Conservation (phyloP, 306 rosid genomes). For the Vigna nakashimae region DNA sequence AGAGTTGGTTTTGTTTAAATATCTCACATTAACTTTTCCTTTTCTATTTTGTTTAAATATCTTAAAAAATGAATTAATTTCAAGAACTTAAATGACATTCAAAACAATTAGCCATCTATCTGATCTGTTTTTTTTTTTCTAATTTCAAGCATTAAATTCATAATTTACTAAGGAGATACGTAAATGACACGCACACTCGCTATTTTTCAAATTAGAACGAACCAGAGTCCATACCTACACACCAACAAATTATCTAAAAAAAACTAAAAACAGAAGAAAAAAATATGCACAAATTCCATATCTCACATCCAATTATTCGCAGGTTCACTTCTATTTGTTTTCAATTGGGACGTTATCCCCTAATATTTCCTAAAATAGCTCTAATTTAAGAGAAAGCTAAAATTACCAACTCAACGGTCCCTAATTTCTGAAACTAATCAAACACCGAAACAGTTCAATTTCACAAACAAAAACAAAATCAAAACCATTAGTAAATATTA, state of each 20-base stretch:
- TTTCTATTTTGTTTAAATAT: too few species aligned
- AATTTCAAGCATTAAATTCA: not conserved
- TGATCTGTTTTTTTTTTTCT: too few species aligned
- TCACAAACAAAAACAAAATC: not conserved
- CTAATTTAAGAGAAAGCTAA: not conserved
- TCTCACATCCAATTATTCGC: not conserved
- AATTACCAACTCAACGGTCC: not conserved
- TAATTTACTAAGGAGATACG: not conserved
- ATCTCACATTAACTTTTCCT: too few species aligned
- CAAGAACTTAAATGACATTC: too few species aligned
- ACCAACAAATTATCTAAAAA: not conserved
- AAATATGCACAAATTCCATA: not conserved
- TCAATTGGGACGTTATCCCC: not conserved
- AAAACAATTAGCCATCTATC: too few species aligned
- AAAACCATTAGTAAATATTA: not conserved
- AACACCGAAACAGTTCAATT: not conserved
- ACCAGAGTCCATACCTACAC: not conserved
- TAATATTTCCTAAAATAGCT: not conserved
- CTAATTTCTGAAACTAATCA: conserved; percentile 5
- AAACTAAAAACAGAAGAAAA: too few species aligned
- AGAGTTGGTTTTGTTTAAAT: too few species aligned
- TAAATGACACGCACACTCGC: not conserved
- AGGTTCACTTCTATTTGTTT: not conserved
- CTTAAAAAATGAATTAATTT: too few species aligned
- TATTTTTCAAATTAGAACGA: conserved; percentile 15